Evolutionary conservation across 257 asterid species (phyloP).

Genomic region (Catharanthus roseus): DNA sequence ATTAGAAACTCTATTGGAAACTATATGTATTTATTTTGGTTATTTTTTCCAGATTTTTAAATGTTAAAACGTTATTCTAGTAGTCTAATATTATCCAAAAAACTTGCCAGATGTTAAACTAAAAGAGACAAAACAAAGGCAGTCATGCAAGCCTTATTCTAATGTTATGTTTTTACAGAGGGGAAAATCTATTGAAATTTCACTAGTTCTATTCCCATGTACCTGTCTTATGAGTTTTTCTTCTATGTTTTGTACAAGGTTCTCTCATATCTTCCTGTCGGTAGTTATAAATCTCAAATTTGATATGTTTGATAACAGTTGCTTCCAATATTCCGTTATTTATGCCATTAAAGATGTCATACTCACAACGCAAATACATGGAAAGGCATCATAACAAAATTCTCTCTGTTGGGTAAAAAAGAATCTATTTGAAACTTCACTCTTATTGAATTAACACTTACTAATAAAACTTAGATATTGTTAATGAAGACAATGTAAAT

Average conservation of each 20-base stretch:
- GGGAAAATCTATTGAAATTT: slow-evolving; percentile 81
- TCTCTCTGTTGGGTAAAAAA: background rate
- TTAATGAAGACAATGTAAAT: too few relatives aligned
- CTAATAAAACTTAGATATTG: too few relatives aligned
- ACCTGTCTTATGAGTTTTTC: background rate
- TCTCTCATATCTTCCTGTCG: background rate
- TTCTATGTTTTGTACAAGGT: background rate
- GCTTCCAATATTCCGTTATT: background rate
- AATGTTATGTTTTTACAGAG: slow-evolving; percentile 40
- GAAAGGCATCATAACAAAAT: background rate
- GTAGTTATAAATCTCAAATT: background rate
- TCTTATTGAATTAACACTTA: too few relatives aligned
- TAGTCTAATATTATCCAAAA: too few relatives aligned
- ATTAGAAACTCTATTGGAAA: too few relatives aligned
- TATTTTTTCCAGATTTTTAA: too few relatives aligned
- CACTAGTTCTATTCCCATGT: background rate
- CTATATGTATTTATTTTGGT: too few relatives aligned
- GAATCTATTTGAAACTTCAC: too few relatives aligned
- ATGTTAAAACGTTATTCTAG: too few relatives aligned
- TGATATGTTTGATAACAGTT: slow-evolving; percentile 3
- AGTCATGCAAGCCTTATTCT: too few relatives aligned
- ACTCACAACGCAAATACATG: background rate
- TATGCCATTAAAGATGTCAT: background rate
- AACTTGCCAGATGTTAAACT: too few relatives aligned
- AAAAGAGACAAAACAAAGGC: too few relatives aligned